Conservation (phyloP, 2,329 filamentous ascomycete genomes). For the Fusarium ambrosium region DNA sequence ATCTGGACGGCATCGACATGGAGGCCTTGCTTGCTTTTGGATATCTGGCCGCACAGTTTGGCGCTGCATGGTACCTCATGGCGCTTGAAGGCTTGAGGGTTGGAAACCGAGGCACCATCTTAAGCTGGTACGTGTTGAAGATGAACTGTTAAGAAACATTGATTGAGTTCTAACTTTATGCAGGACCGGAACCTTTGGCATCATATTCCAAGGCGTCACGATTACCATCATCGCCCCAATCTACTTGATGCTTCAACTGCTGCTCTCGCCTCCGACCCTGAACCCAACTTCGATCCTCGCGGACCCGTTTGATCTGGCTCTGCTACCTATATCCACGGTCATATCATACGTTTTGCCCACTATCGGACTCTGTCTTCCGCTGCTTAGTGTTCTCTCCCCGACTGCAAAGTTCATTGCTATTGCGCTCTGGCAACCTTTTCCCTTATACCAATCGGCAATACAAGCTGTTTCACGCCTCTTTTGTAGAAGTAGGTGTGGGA, state of each 20-base stretch:
- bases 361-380: constrained; percentile 25
- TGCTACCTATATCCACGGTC: constrained; percentile 28
- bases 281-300: constrained; percentile 10
- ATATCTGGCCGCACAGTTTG: constrained; percentile 40
- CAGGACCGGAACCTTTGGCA: constrained; percentile 39
- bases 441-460: constrained; percentile 25
- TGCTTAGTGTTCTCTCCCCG: constrained; percentile 13
- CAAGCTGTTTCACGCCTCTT: constrained; percentile 1
- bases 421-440: constrained; percentile 40
- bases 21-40: constrained; percentile 35
- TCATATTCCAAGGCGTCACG: constrained; percentile 36
- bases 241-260: constrained; percentile 34
- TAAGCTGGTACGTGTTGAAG: constrained; percentile 32
- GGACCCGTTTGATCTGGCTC: constrained; percentile 27
- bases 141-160: accelerated
- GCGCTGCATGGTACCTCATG: constrained; percentile 39
- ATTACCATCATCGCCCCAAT: constrained; percentile 40
- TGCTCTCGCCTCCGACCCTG: constrained; percentile 14
- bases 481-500: not conserved
- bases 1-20: constrained; percentile 1
- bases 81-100: constrained; percentile 35
- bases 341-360: constrained; percentile 36
- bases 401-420: constrained; percentile 21
- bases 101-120: constrained; percentile 23
- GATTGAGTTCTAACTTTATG: not conserved